A percentile compares a stretch with the other conserved stretches of the same genome.
Conservation (phyloP, 805 yeast genomes). For the Brettanomyces custersianus region DNA sequence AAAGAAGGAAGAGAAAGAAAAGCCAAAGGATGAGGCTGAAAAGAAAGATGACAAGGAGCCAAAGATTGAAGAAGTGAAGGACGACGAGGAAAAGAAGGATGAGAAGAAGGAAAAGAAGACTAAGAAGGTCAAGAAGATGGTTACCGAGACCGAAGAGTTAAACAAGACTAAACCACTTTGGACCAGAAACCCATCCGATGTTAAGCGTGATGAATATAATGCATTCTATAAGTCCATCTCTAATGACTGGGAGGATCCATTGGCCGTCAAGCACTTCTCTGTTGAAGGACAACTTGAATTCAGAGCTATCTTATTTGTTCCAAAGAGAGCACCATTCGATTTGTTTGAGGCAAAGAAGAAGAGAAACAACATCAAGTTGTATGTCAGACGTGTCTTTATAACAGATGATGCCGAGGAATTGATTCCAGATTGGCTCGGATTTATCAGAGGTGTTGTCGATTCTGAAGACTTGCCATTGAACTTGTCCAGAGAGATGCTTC, state of each 20-base stretch:
- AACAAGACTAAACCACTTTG: conserved; percentile 98
- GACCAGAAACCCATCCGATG: conserved; percentile 98
- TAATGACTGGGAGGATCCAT: conserved; percentile 99
- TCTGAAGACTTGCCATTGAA: conserved; percentile 99
- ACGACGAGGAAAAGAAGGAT: conserved; percentile 48
- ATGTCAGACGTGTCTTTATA: conserved; percentile 98
- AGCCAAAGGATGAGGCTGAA: conserved; percentile 38
- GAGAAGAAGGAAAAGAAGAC: conserved; percentile 65
- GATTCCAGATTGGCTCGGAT: conserved; percentile 97
- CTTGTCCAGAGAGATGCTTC: conserved; percentile 99
- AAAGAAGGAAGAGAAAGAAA: conserved; percentile 37
- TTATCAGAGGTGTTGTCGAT: conserved; percentile 98
- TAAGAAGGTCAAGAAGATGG: conserved; percentile 86
- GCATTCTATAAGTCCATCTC: conserved; percentile 99
- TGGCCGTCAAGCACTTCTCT: conserved; percentile 98
- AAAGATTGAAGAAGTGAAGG: conserved; percentile 80
- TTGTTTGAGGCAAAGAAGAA: conserved; percentile 97
- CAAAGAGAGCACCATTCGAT: conserved; percentile 99
- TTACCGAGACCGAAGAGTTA: conserved; percentile 94
- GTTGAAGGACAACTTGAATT: conserved; percentile 99
- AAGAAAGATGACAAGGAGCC: conserved; percentile 46
- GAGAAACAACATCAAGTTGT: conserved; percentile 97
- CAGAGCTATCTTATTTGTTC: conserved; percentile 94
- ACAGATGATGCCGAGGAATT: conserved; percentile 99
- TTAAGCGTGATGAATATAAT: conserved; percentile 96